A percentile compares a stretch with the other conserved stretches of the same genome.
Conservation (phyloP, 1,284 basidiomycete genomes). For the Volvariella volvacea region DNA sequence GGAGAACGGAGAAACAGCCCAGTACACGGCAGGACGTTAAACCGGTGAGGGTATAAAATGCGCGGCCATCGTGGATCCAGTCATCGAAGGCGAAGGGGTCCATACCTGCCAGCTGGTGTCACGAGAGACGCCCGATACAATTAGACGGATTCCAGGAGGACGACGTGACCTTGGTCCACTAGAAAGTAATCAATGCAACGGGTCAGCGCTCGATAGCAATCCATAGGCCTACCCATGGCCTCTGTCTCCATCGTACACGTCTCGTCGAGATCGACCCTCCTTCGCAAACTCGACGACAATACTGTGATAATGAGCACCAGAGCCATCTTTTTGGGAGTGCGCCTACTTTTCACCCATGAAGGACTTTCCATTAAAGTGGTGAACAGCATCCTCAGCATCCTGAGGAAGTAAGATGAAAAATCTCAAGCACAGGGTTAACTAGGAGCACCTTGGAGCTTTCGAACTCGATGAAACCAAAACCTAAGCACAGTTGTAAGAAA, state of each 20-base stretch:
- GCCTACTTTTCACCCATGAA: conserved; percentile 84
- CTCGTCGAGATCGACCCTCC: conserved; percentile 79
- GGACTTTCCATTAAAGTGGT: conserved; percentile 78
- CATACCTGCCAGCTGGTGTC: conserved; percentile 98
- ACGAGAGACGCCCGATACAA: conserved; percentile 81
- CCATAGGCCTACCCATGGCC: conserved; percentile 36
- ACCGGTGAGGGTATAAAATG: too few species aligned
- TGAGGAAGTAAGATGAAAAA: conserved; percentile 23
- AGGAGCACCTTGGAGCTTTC: conserved; percentile 64
- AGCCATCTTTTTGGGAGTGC: conserved; percentile 1
- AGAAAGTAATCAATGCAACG: conserved; percentile 8
- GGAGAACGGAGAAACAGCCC: conserved; percentile 3
- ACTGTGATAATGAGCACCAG: conserved; percentile 30
- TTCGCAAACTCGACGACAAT: conserved; percentile 91
- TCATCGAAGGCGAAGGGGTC: conserved; percentile 17
- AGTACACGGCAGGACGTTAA: too few species aligned
- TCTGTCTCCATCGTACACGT: conserved; percentile 56
- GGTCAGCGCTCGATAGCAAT: conserved; percentile 8
- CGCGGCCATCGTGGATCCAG: conserved; percentile 4
- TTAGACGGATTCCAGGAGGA: conserved; percentile 76
- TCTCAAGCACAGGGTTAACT: not conserved
- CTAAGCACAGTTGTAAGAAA: conserved; percentile 25
- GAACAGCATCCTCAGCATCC: conserved; percentile 91
- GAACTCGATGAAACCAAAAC: conserved; percentile 94
- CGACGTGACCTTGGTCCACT: conserved; percentile 59